Base-by-base conservation (phyloP, 257 asterid species). In the Handroanthus guayacan region DNA sequence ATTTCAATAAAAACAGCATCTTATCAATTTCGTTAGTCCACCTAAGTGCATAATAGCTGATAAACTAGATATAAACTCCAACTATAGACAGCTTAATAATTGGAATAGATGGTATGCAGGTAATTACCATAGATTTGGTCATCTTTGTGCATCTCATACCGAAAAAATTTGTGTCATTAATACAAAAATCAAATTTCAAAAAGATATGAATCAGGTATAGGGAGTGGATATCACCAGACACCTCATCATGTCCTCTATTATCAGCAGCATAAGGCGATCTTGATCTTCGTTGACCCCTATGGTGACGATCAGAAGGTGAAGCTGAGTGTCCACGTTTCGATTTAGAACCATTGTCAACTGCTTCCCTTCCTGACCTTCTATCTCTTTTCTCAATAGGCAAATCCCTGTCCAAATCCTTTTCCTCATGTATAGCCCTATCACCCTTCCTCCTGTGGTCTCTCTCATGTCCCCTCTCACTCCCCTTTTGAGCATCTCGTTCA, bases 191-290 rank as follows among this genome's bases (percentile, higher is more conserved):
- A 57, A 74, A 54, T 31, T 36, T 75, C 9, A 62, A 18, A 31
- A 54, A 76, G 10, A 65, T 47, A 76, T 56, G 67, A 77, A 77
- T 34, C 39, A 63, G 45, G 72, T 62, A 80, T 65, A 78, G 85
- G 77, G 83, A 75, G 76, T 77, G 87, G 83, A 86, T 91, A 87
- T 91, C 94, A 91, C 90, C 92, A 86, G 93, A 86, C 87, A 95
- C 99, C 99, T 93, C 93, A 79, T 89, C 84, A 78, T 72, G 95
- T 64, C 85, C 85, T 83, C 96, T 84, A 50, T 81, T 81, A 75
- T 84, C 90, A 63, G 86, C 84, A 66, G 72, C 76, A 72, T 74
- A 41, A 63, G 97, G 97, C 12, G 99, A 92, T 76, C 87, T 85
- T 20, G 99, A 92, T 86, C 94, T 86, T 44, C 79, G 89, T 47